A percentile compares a stretch with the other conserved stretches of the same genome.
phyloP scores from a whole-genome alignment of 768 basidiomycete species.

The Rhizopogon vesiculosus region DNA sequence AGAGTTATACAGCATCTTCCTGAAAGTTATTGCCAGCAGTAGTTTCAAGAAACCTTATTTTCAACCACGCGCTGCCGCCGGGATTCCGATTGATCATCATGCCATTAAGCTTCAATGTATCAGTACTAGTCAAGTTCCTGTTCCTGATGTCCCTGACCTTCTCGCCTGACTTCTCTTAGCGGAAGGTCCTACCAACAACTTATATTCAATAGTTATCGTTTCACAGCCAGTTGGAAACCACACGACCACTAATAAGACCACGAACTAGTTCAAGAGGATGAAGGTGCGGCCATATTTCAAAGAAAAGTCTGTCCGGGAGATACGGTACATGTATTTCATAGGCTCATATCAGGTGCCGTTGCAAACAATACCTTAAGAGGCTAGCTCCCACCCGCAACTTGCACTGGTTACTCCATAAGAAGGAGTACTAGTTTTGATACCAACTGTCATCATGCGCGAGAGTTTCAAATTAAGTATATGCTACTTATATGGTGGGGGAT shows the following conservation, averaged over 20 bases:
- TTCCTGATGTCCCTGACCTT: too few relatives aligned
- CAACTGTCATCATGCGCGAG: not conserved
- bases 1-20: too few relatives aligned
- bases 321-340: not conserved
- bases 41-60: too few relatives aligned
- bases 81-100: too few relatives aligned
- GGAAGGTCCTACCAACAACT: not conserved
- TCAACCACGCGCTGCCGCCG: too few relatives aligned
- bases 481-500: not conserved
- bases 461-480: not conserved
- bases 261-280: too few relatives aligned
- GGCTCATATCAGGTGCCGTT: not conserved
- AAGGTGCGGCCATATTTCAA: not conserved
- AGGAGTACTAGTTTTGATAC: not conserved
- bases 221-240: not conserved
- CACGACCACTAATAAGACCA: not conserved
- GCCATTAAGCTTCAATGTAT: too few relatives aligned
- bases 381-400: not conserved
- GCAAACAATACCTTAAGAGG: not conserved
- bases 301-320: not conserved
- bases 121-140: too few relatives aligned
- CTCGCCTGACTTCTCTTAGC: too few relatives aligned
- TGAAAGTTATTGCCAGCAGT: too few relatives aligned
- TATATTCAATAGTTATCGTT: not conserved
- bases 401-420: too few relatives aligned